Evolutionary conservation across 129 eudicot species (phyloP).

Genomic region (Kitagawia praeruptora): DNA sequence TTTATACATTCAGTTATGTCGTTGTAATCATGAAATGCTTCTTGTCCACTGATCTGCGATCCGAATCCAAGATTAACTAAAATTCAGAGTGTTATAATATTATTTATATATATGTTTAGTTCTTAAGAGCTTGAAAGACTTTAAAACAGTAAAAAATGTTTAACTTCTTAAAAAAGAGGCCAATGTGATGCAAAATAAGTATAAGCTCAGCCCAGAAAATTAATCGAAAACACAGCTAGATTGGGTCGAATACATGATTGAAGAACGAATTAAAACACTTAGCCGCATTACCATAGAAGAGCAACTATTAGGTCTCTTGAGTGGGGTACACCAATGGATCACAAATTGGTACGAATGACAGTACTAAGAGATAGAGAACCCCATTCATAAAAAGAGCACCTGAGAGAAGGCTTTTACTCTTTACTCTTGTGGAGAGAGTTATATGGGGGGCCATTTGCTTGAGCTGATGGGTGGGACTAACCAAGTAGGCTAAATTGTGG

Average conservation of each 20-base stretch:
- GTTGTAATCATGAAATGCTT: neutral
- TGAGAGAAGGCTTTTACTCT: slow-evolving; percentile 11
- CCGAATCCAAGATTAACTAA: neutral
- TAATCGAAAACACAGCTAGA: slow-evolving; percentile 24
- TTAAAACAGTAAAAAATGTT: neutral
- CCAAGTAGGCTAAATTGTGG: slow-evolving; percentile 11
- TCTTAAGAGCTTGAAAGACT: neutral
- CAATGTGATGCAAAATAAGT: slow-evolving; percentile 6
- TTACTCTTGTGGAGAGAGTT: slow-evolving; percentile 15
- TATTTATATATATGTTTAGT: neutral
- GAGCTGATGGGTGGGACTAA: slow-evolving; percentile 30
- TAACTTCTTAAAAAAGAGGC: neutral
- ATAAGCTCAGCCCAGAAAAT: neutral
- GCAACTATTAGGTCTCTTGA: slow-evolving; percentile 38
- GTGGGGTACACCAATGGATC: slow-evolving; percentile 77
- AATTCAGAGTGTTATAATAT: neutral
- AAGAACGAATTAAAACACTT: slow-evolving; percentile 27
- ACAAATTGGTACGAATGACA: slow-evolving; percentile 38
- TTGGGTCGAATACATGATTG: slow-evolving; percentile 34
- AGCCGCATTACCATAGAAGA: slow-evolving; percentile 28
- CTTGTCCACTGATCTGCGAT: neutral
- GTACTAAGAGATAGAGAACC: slow-evolving; percentile 37
- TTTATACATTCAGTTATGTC: neutral
- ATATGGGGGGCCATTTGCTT: slow-evolving; percentile 10
- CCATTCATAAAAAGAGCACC: slow-evolving; percentile 35